phyloP scores from a whole-genome alignment of 2,329 filamentous ascomycete genomes.

The Xylariomycetidae sp. region DNA sequence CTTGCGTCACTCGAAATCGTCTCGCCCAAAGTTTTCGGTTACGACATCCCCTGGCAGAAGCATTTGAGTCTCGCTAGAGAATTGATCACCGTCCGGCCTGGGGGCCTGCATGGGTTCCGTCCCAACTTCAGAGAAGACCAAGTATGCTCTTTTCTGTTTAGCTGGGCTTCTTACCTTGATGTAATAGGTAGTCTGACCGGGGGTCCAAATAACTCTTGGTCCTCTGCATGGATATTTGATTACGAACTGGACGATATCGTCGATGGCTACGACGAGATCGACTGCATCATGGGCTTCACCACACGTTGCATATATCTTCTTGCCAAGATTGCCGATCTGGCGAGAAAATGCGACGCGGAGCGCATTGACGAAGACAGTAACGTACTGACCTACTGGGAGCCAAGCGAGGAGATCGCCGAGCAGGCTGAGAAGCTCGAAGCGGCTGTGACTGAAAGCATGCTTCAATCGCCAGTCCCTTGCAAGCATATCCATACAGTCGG shows the following conservation, averaged over 20 bases:
- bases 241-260: slow-evolving; percentile 44
- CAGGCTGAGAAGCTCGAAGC: slow-evolving; percentile 56
- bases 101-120: slow-evolving; percentile 45
- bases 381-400: slow-evolving; percentile 52
- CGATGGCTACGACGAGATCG: slow-evolving; percentile 62
- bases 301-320: slow-evolving; percentile 66
- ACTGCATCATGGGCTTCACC: slow-evolving; percentile 78
- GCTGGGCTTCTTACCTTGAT: slow-evolving; percentile 83
- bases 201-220: slow-evolving; percentile 47
- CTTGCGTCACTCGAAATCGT: slow-evolving; percentile 79
- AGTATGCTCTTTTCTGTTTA: slow-evolving; percentile 68
- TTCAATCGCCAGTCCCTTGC: slow-evolving; percentile 36
- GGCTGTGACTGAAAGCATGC: slow-evolving; percentile 56
- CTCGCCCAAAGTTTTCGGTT: slow-evolving; percentile 74
- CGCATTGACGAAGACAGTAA: slow-evolving; percentile 52
- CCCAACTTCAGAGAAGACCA: slow-evolving; percentile 48
- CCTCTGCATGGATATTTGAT: slow-evolving; percentile 43
- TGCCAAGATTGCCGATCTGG: slow-evolving; percentile 67
- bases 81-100: slow-evolving; percentile 62
- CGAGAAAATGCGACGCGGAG: slow-evolving; percentile 61
- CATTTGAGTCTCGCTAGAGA: slow-evolving; percentile 73
- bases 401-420: slow-evolving; percentile 46
- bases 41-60: slow-evolving; percentile 75
- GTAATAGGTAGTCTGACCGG: slow-evolving; percentile 70
- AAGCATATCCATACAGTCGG: slow-evolving; percentile 42